Base-by-base conservation (phyloP, 345 rosid genomes). In the Iberis pinnata region DNA sequence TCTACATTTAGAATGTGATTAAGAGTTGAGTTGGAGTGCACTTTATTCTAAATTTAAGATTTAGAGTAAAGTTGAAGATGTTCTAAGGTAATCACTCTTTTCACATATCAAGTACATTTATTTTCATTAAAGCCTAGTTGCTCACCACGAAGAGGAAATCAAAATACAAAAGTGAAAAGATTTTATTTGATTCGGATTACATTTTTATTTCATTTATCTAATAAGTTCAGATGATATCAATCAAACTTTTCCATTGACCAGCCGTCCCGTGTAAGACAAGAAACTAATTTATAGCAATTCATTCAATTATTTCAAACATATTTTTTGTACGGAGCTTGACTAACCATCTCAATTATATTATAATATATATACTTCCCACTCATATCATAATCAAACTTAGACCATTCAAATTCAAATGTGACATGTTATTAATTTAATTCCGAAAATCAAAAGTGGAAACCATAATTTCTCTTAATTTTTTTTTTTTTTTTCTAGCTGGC, bases 171-270 rank as follows among this genome's bases (percentile, higher is more conserved):
- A n/a, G n/a, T n/a, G n/a, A n/a, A n/a, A n/a, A n/a, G n/a, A n/a
- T n/a, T n/a, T n/a, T n/a, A n/a, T n/a, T n/a, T n/a, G n/a, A n/a
- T n/a, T n/a, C n/a, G n/a, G n/a, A n/a, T n/a, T n/a, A n/a, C n/a
- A 27, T 14, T 18, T 3, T 19, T 7, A 24, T 54, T 54, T 52
- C 16, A 35, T 61, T 17, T 51, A 43, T 43, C 31, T 52, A 52
- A 61, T 35, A 59, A 52, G 59, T 52, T 43, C 67, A 43, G 59
- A 52, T 50, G 43, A 27, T 50, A 43, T 15, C 8, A 35, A 38
- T 16, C 35, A 25, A 50, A 24, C 9, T 0, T 32, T 51, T 43
- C 12, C 59, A 22, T 51, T 61, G 66, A 51, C 58, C 49, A 40
- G 42, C 24, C 40, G 25, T 40, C 13, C 35, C 43, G 65, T 50